Base-by-base conservation (phyloP, 2,329 filamentous ascomycete genomes). In the Diaporthe vexans region DNA sequence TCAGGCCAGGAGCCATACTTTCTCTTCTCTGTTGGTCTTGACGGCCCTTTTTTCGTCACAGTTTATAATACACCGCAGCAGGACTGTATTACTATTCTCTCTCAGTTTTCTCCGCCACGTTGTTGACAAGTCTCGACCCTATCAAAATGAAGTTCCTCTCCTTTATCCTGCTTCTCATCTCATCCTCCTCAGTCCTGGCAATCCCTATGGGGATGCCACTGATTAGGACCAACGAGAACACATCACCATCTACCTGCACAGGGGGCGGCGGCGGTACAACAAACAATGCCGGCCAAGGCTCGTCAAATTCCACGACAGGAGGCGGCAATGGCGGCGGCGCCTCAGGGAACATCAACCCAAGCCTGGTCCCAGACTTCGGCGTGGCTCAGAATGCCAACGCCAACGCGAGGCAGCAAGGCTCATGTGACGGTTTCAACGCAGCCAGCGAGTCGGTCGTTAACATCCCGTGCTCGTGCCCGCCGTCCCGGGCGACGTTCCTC, bases 391-490 rank as follows among this genome's bases (percentile, higher is more conserved):
- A 57, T 35, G 56, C 40, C 37, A 73, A 73, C 37, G 71, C 48
- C 17, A 54, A 57, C 51, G 71, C 71, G 26, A 26, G 40, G 43
- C 71, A 73, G 52, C 51, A 56, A 43, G 71, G 71, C 13, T 73
- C 71, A 21, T 77, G 76, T 59, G 73, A 76, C 61, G 76, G 76
- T 33, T 75, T 73, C 73, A 75, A 73, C 46, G 76, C 68, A 24
- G 63, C 72, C 29, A 51, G 26, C 37, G 15, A 40, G 21, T 29
- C 65, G 15, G 52, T 43, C 52, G 74, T 77, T 3, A 56, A 74
- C 19, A 77, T 77, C 58, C 76, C 74, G 24, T 77, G 76, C 76
- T 71, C 58, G n/a, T 77, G 76, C 67, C 76, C 76, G 37, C 76
- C 76, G 9, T 51, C 71, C 52, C 76, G 74, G 17, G 56, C 29